Evolutionary conservation across 371 early-diverging fungal species (phyloP).

Genomic region (Lichtheimia ramosa): DNA sequence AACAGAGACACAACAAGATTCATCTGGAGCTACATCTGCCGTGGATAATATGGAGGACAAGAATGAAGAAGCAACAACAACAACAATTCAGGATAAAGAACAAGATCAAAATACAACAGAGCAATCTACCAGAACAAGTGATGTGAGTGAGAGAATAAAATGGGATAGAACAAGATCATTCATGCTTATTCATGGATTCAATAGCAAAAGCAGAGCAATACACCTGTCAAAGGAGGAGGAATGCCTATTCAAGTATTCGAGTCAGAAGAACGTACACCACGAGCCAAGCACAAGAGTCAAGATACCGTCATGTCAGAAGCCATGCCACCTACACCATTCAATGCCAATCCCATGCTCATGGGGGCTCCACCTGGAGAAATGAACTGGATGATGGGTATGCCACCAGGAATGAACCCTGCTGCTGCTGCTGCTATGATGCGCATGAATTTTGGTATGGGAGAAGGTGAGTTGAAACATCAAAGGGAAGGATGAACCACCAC

Average conservation of each 20-base stretch:
- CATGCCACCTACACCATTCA: constrained; percentile 18
- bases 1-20: not conserved
- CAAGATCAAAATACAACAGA: not conserved
- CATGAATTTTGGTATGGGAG: constrained; percentile 23
- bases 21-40: not conserved
- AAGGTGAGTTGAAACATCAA: constrained; percentile 16
- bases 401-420: constrained; percentile 33
- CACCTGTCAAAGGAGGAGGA: constrained; percentile 15
- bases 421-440: constrained; percentile 28
- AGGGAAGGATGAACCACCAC: too few species aligned
- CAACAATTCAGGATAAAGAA: constrained; percentile 3
- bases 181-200: too few species aligned
- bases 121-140: too few species aligned
- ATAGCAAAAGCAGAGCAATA: not conserved
- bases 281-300: constrained; percentile 16
- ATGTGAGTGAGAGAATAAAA: too few species aligned
- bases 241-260: constrained; percentile 34
- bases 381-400: constrained; percentile 44
- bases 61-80: not conserved
- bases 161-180: too few species aligned
- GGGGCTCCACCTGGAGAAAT: constrained; percentile 27
- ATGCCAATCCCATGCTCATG: constrained; percentile 26
- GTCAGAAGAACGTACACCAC: constrained; percentile 28
- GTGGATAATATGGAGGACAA: not conserved
- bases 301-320: constrained; percentile 14